Base-by-base conservation (phyloP, 306 rosid genomes). In the Cercis canadensis region DNA sequence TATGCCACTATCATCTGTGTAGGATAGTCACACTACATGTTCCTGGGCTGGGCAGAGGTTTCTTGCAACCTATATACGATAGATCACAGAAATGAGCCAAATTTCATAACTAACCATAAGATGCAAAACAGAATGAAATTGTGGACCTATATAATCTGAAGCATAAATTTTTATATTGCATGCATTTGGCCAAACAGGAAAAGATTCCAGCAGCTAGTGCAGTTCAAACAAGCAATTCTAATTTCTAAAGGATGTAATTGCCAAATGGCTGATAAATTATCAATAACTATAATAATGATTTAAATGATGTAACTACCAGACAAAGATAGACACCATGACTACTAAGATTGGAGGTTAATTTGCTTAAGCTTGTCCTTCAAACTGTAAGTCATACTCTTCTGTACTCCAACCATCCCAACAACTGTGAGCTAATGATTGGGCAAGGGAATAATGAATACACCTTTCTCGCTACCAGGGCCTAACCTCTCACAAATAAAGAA, bases 61-160 rank as follows among this genome's bases (percentile, higher is more conserved):
- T 10, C 15, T 62, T 10, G 54, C 72, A 70, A 62, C 55, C 76
- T 69, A 46, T 46, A 34, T 45, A 62, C 31, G 53, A 44, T 56
- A n/a, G 44, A 62, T 43, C 24, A 54, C 17, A 55, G 40, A 33
- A 61, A 60, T 62, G 46, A 69, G 61, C 24, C 56, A 62, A 49
- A 14, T 61, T 53, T 24, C 53, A 36, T 50, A 21, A 45, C 11
- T 37, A 52, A 18, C 73, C 49, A 44, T 5, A 19, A n/a, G n/a
- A n/a, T n/a, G n/a, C 40, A 14, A 15, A 31, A 51, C 39, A 51
- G 40, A 61, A 50, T 51, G 32, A 47, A 19, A 18, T 24, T 21
- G 18, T 5, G 32, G 40, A 15, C 46, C 52, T 16, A 18, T 15
- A 21, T 18, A 19, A 44, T 13, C 32, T 53, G 16, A 57, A 57